These are phyloP conservation scores for Onygena corvina DNA, from an alignment of 2,329 filamentous ascomycete genomes.

Conservation along the genomic window DNA sequence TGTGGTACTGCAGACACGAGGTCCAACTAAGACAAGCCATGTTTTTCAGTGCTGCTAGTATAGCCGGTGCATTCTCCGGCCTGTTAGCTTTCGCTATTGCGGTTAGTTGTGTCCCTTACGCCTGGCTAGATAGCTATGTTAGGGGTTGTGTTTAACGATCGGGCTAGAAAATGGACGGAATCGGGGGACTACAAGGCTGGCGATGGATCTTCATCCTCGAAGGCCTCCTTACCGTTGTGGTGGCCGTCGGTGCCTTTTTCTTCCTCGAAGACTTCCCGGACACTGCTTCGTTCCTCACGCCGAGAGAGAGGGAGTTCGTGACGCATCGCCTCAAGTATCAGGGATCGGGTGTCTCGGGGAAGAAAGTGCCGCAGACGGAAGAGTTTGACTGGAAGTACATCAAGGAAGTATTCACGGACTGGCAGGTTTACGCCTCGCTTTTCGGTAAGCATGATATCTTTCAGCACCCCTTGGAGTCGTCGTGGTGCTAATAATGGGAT, in stretches of 20 bases:
- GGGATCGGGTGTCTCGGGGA: constrained; percentile 20
- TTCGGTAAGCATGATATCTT: constrained; percentile 23
- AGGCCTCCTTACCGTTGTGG: constrained; percentile 35
- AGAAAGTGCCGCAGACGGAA: constrained; percentile 21
- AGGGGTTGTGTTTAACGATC: too few relatives aligned
- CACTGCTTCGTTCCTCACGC: constrained; percentile 33
- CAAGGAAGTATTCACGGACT: constrained; percentile 30
- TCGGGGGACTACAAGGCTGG: constrained; percentile 38
- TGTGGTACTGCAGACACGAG: constrained; percentile 37
- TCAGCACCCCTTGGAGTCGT: constrained; percentile 9
- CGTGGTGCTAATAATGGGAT: not conserved
- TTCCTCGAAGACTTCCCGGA: constrained; percentile 38
- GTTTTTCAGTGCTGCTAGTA: constrained; percentile 37
- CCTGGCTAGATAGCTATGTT: constrained; percentile 16
- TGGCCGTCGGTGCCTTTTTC: constrained; percentile 34
- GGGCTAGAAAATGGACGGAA: constrained; percentile 38
- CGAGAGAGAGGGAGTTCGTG: constrained; percentile 31
- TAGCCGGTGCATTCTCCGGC: constrained; percentile 43
- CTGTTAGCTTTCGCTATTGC: constrained; percentile 42
- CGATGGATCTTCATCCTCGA: constrained; percentile 42
- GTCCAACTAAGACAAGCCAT: constrained; percentile 35
- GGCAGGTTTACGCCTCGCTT: constrained; percentile 32
- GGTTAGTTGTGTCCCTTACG: constrained; percentile 18
- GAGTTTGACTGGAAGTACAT: constrained; percentile 32
- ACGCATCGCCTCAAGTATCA: constrained; percentile 30